These are phyloP conservation scores for Cyberlindnera xishuangbannaensis DNA, from an alignment of 805 yeast species.

Conservation along the genomic window DNA sequence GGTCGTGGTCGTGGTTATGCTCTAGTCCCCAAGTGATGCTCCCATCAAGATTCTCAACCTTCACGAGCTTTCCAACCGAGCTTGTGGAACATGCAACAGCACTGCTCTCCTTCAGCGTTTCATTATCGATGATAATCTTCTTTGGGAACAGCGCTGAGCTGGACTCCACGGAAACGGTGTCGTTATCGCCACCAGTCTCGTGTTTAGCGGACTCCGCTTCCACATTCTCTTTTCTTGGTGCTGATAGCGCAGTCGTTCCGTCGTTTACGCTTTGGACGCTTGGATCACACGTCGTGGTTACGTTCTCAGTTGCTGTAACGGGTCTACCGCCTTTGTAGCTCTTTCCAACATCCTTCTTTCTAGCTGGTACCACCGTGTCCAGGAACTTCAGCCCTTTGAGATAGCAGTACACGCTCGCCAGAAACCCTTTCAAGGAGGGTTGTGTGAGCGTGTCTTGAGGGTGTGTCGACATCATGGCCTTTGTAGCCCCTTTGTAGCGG, in stretches of 20 bases:
- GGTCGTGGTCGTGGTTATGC: slow-evolving; percentile 3
- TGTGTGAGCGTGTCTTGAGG: slow-evolving; percentile 3
- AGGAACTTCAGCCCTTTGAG: slow-evolving; percentile 14
- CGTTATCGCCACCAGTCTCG: no score
- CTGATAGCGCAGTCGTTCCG: no score
- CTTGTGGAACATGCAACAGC: slow-evolving; percentile 43
- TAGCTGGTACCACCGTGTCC: slow-evolving; percentile 14
- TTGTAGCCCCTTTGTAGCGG: not conserved
- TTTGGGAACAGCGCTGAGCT: slow-evolving; percentile 17
- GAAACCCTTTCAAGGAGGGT: slow-evolving; percentile 5
- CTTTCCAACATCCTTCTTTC: not conserved
- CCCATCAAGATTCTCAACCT: slow-evolving; percentile 46
- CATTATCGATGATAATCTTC: slow-evolving; percentile 12
- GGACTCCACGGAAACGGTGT: no score
- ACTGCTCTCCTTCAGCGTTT: slow-evolving; percentile 8
- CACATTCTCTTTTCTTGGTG: no score
- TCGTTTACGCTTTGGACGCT: no score
- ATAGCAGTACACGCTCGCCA: slow-evolving; percentile 8
- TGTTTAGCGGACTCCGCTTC: no score
- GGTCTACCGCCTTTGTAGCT: slow-evolving; percentile 1
- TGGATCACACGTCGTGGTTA: no score
- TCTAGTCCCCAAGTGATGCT: slow-evolving; percentile 52
- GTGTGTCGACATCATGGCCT: slow-evolving; percentile 1
- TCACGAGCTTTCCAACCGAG: slow-evolving; percentile 42
- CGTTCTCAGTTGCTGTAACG: no score